Evolutionary conservation across 148 eudicot genomes (phyloP), one percentile per base, ranked within the genome.

Genomic region (Chenopodium formosanum): DNA sequence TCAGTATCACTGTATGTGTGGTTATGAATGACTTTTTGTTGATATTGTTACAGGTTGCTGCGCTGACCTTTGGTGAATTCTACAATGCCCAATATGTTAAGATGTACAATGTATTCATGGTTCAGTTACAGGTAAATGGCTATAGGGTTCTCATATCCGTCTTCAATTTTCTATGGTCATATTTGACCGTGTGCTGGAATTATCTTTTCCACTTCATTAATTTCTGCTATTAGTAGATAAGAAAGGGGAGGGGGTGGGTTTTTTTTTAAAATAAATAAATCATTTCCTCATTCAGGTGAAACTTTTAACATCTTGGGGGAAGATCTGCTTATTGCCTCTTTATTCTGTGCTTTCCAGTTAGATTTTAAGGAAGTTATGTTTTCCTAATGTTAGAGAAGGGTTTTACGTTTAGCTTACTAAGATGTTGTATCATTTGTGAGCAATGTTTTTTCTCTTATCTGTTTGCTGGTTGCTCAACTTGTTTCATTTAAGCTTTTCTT

Each of bases 11-110:
- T 80, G 40, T 19, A 22, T 79, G 32, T 67, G 34, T 71, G 20
- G 46, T 34, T 32, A 27, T 40, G 13, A 37, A 0, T 78, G 58
- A 47, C 4, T 48, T 40, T 53, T 40, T 53, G 74, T 75, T 82
- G 17, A 25, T 46, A 29, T 84, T 71, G 78, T 71, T 50, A 70
- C 92, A 96, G 99, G 95, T 95, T 84, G 97, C 98, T 27, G 94
- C 93, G 76, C 91, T 94, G 83, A 89, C 75, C 81, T 94, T 94
- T 84, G 98, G 99, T 25, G 97, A 95, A 74, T 93, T 91, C 81
- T 95, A 92, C 82, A 84, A 93, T 79, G n/a, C 63, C 68, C 99
- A 95, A 81, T 95, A 91, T 84, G 93, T 86, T 47, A 96, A 91
- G 62, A 90, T 91, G 94, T 96, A 91, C 86, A 85, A 77, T 58